Evolutionary conservation across 495 filamentous ascomycete species (phyloP).

Genomic region (Penicillium waksmanii): DNA sequence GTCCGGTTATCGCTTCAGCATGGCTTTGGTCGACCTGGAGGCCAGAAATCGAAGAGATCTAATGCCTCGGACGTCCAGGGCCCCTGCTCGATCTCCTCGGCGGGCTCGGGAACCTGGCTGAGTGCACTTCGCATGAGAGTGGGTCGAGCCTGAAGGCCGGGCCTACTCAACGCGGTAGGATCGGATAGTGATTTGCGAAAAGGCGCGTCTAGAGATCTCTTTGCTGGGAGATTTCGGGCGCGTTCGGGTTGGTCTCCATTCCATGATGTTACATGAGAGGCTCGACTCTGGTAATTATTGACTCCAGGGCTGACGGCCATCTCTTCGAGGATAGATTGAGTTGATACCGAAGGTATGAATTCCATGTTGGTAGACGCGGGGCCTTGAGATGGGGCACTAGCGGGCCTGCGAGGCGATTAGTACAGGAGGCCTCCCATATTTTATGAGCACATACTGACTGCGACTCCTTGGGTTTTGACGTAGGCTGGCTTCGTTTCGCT

Average conservation of each 20-base stretch:
- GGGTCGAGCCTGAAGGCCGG: constrained; percentile 18
- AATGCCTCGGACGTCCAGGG: constrained; percentile 64
- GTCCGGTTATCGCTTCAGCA: constrained; percentile 3
- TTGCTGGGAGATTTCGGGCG: constrained; percentile 12
- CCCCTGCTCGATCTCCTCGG: constrained; percentile 31
- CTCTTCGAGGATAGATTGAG: constrained; percentile 39
- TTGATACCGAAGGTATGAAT: constrained; percentile 35
- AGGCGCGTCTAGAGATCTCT: constrained; percentile 21
- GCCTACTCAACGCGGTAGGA: constrained; percentile 30
- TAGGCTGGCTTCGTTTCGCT: constrained; percentile 12
- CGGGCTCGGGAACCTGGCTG: constrained; percentile 17
- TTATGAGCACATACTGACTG: constrained; percentile 39
- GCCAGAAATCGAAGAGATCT: constrained; percentile 63
- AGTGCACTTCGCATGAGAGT: constrained; percentile 25
- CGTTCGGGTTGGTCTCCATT: background rate
- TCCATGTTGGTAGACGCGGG: constrained; percentile 23
- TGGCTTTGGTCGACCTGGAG: constrained; percentile 43
- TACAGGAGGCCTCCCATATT: background rate
- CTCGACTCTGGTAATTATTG: constrained; percentile 5
- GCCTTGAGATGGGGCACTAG: background rate
- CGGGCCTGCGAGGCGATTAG: constrained; percentile 26
- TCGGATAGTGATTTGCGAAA: constrained; percentile 46
- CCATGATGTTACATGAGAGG: background rate
- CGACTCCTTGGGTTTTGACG: constrained; percentile 13
- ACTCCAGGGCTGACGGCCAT: constrained; percentile 21